phyloP scores from a whole-genome alignment of 805 yeast genomes.

The Candida insectorum region DNA sequence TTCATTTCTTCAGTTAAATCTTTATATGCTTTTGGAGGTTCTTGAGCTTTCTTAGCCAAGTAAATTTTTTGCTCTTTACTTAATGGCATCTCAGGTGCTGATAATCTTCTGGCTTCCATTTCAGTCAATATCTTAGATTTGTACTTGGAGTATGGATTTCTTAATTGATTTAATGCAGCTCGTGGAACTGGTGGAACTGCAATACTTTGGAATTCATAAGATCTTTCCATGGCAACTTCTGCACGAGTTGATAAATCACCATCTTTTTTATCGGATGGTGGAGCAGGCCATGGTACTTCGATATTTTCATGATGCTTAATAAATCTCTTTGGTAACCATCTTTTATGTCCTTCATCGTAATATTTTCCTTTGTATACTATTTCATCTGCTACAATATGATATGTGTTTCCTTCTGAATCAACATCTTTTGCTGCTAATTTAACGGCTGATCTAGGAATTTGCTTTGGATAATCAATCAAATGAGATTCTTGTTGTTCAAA shows the following conservation, averaged over 20 bases:
- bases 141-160: conserved; percentile 74
- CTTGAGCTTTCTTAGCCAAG: conserved; percentile 48
- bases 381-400: conserved; percentile 77
- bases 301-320: conserved; percentile 67
- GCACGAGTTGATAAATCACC: conserved; percentile 56
- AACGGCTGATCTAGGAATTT: conserved; percentile 57
- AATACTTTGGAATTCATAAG: conserved; percentile 68
- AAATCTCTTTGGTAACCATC: conserved; percentile 72
- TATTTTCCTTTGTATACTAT: conserved; percentile 64
- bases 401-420: conserved; percentile 59
- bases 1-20: conserved; percentile 51
- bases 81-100: conserved; percentile 76
- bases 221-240: conserved; percentile 61
- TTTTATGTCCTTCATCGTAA: conserved; percentile 71
- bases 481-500: conserved; percentile 67
- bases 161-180: conserved; percentile 61
- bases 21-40: conserved; percentile 31
- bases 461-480: conserved; percentile 64
- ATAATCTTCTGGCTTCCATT: conserved; percentile 57
- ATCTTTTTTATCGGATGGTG: conserved; percentile 50
- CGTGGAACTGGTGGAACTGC: conserved; percentile 67
- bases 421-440: conserved; percentile 76
- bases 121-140: conserved; percentile 52
- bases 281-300: conserved; percentile 88
- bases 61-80: conserved; percentile 60